These are phyloP conservation scores for Talaromyces sp. DNA, from an alignment of 2,329 filamentous ascomycete genomes.

Conservation along the genomic window DNA sequence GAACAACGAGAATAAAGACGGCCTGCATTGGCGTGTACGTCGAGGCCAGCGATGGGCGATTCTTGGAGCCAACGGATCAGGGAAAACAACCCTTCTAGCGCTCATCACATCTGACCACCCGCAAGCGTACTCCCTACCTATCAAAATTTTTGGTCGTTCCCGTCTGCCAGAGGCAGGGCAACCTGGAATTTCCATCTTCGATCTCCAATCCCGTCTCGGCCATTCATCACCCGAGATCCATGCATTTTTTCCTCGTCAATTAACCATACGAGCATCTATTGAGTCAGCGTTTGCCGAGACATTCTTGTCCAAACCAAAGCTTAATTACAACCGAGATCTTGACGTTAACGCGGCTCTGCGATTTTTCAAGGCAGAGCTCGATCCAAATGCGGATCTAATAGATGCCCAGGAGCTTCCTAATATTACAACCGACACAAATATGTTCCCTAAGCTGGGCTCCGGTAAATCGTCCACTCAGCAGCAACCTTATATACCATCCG, in stretches of 20 bases:
- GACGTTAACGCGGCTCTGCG: constrained; percentile 70
- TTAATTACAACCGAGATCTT: constrained; percentile 60
- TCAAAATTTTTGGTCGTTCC: constrained; percentile 81
- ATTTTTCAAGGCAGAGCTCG: constrained; percentile 81
- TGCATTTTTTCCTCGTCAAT: constrained; percentile 79
- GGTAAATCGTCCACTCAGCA: not conserved
- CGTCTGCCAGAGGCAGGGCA: constrained; percentile 73
- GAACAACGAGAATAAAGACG: constrained; percentile 56
- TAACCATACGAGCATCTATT: constrained; percentile 73
- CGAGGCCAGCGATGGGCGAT: constrained; percentile 88
- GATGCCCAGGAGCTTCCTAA: not conserved
- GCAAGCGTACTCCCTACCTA: constrained; percentile 85
- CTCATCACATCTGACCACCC: constrained; percentile 95
- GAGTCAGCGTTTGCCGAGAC: constrained; percentile 92
- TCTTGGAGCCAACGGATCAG: constrained; percentile 90
- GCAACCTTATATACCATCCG: constrained; percentile 13
- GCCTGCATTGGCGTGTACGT: constrained; percentile 80
- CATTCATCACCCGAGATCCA: constrained; percentile 95
- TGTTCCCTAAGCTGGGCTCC: constrained; percentile 23
- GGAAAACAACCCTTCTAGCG: constrained; percentile 92
- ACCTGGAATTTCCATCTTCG: constrained; percentile 83
- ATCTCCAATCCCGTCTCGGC: constrained; percentile 85
- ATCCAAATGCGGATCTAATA: constrained; percentile 50
- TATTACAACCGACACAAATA: constrained; percentile 17
- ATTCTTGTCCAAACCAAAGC: constrained; percentile 69